Evolutionary conservation across 306 rosid species (phyloP).

Genomic region (Begonia loranthoides): DNA sequence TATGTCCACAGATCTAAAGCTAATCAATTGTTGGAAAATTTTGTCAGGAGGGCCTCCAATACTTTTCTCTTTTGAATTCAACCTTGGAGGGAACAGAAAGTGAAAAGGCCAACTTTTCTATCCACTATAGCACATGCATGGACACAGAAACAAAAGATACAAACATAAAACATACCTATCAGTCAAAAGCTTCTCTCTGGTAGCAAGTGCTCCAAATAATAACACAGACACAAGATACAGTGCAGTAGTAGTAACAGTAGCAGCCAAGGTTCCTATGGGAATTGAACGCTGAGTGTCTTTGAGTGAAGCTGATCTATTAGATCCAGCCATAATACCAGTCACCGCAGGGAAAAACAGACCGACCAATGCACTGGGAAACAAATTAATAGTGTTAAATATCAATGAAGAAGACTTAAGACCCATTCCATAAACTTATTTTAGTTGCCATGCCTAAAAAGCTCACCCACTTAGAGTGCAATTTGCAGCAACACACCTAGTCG

Average conservation of each 20-base stretch:
- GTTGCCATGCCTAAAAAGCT: background rate
- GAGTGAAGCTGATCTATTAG: constrained; percentile 90
- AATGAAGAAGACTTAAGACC: background rate
- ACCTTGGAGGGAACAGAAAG: too few species aligned
- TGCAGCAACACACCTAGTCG: background rate
- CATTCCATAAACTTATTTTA: background rate
- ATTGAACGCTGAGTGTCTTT: constrained; percentile 95
- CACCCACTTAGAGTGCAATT: background rate
- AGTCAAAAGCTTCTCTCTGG: constrained; percentile 66
- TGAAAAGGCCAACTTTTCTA: too few species aligned
- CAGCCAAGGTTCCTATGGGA: constrained; percentile 89
- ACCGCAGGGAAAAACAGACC: constrained; percentile 99
- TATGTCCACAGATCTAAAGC: too few species aligned
- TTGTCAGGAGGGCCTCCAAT: too few species aligned
- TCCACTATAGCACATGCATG: too few species aligned
- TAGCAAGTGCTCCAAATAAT: constrained; percentile 79
- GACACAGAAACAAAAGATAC: too few species aligned
- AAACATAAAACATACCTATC: constrained; percentile 51
- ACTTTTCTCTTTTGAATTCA: too few species aligned
- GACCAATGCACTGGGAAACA: constrained; percentile 70
- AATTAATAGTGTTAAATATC: background rate
- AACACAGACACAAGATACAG: constrained; percentile 75
- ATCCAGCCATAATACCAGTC: constrained; percentile 99
- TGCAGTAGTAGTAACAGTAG: constrained; percentile 62
- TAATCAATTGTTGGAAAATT: too few species aligned